Base-by-base conservation (phyloP, 1,284 basidiomycete genomes). In the Lentinula novae-zelandiae region DNA sequence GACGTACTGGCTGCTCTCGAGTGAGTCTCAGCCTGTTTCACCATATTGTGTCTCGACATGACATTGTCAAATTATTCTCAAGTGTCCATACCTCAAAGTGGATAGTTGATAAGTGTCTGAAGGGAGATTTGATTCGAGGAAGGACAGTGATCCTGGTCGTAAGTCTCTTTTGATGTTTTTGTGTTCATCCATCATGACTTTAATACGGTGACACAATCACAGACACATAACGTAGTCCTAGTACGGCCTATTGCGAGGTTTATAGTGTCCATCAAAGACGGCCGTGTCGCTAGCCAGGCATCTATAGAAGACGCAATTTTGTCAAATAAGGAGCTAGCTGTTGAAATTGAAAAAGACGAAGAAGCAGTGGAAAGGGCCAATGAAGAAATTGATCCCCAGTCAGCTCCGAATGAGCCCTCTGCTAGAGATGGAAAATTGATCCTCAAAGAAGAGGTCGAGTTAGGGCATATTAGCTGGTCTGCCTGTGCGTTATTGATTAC, bases 31-130 rank as follows among this genome's bases (percentile, higher is more conserved):
- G 33, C 27, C 27, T 27, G 27, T 4, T 27, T 33, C 9, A 34
- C 22, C 38, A 38, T 13, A 12, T 8, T 17, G 34, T 17, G 12
- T 34, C 17, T 13, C 20, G 0, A 20, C 15, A 65, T 75, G 31
- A 74, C 73, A 3, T 64, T 78, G 39, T 75, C 77, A 20, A 13
- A 38, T 40, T 53, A 7, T 38, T 3, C 3, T 27, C 27, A 27
- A 64, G 63, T 56, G 82, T 85, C 3, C 83, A 89, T 62, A 93
- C 90, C 0, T 80, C 89, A 0, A 83, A 84, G 64, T 92, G 84
- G 83, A 87, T 93, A 61, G 83, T 93, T 8, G 84, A 92, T n/a
- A 84, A 91, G 57, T 88, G 90, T 65, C 83, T 94, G 71, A 73
- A 75, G 53, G 88, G 90, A 3, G 84, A 89, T 63, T 75, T 93